A percentile compares a stretch with the other conserved stretches of the same genome.
Conservation (phyloP, 2,329 filamentous ascomycete species). For the Diaporthe nobilis region DNA sequence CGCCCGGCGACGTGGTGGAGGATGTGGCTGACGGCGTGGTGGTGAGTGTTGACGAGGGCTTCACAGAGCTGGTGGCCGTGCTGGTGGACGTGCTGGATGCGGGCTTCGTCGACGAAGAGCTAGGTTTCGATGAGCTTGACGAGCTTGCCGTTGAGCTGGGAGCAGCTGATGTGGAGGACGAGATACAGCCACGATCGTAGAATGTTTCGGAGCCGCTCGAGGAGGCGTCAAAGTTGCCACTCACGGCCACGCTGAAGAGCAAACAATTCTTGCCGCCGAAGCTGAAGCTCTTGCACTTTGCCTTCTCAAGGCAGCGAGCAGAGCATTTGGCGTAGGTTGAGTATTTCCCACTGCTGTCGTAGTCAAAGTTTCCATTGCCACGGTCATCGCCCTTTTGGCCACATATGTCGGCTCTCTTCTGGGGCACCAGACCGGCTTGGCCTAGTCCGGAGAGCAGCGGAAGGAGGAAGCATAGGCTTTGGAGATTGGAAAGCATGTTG, state of each 20-base stretch:
- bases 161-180: background rate
- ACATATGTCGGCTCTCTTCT: constrained; percentile 35
- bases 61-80: background rate
- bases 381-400: constrained; percentile 23
- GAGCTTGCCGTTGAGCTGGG: background rate
- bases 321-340: constrained; percentile 29
- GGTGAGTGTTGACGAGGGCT: background rate
- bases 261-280: constrained; percentile 21
- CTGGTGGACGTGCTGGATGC: background rate
- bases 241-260: constrained; percentile 34
- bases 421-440: constrained; percentile 19
- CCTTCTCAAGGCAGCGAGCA: background rate
- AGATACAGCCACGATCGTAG: constrained; percentile 34
- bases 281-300: constrained; percentile 36
- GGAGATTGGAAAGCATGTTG: background rate
- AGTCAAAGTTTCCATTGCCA: constrained; percentile 33
- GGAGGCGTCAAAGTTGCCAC: constrained; percentile 29
- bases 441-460: constrained; percentile 2
- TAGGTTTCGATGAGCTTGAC: background rate
- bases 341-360: constrained; percentile 15
- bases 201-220: constrained; percentile 4
- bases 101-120: background rate
- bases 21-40: background rate
- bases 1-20: background rate
- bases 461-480: background rate